These are phyloP conservation scores for Penicillium angulare DNA, from an alignment of 495 filamentous ascomycete species.

Conservation along the genomic window DNA sequence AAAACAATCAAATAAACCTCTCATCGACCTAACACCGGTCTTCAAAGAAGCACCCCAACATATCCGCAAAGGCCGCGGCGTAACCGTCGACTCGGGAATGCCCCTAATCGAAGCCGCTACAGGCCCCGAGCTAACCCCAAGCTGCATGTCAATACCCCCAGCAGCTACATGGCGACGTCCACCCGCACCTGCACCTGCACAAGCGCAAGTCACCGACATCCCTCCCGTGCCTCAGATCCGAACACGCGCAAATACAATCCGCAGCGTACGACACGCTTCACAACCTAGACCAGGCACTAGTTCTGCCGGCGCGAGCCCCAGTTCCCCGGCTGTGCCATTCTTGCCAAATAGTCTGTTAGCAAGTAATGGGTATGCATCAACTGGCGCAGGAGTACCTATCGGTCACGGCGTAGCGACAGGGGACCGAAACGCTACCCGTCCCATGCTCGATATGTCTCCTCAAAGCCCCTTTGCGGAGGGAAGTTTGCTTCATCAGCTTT, in stretches of 20 bases:
- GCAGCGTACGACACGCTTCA: conserved; percentile 23
- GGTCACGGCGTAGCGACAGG: conserved; percentile 56
- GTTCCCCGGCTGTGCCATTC: conserved; percentile 27
- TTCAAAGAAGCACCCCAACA: conserved; percentile 75
- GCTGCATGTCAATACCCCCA: conserved; percentile 49
- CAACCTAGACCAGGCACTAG: conserved; percentile 14
- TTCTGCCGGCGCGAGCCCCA: conserved; percentile 18
- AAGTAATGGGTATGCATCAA: conserved; percentile 12
- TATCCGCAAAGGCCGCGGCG: conserved; percentile 63
- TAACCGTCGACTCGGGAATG: conserved; percentile 58
- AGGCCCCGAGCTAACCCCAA: conserved; percentile 40
- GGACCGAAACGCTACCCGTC: conserved; percentile 47
- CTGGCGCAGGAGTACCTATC: conserved; percentile 20
- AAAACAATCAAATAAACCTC: conserved; percentile 53
- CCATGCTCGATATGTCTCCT: conserved; percentile 55
- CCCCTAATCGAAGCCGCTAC: conserved; percentile 67
- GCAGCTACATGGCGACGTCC: conserved; percentile 52
- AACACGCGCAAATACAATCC: conserved; percentile 30
- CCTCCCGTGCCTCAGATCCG: conserved; percentile 22
- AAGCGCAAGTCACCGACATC: not conserved
- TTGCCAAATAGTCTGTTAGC: conserved; percentile 40
- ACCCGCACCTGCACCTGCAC: too few relatives aligned
- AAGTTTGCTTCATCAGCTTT: conserved; percentile 48
- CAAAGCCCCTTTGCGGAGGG: conserved; percentile 53
- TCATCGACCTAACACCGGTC: conserved; percentile 74